A percentile compares a stretch with the other conserved stretches of the same genome.
Conservation (phyloP, 495 filamentous ascomycete species). For the Podospora sp. region DNA sequence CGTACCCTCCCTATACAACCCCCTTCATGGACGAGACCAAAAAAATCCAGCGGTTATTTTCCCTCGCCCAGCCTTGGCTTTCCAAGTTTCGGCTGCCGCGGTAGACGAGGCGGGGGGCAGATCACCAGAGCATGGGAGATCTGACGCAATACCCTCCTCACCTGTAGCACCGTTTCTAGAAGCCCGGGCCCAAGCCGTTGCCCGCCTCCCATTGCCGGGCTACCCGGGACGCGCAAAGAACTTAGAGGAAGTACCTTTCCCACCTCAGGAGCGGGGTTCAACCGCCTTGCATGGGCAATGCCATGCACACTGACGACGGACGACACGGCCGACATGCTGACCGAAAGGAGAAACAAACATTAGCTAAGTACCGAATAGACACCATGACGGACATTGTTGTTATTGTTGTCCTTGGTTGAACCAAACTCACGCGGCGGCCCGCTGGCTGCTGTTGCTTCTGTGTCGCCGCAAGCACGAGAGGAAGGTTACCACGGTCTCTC, state of each 20-base stretch:
- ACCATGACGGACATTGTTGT: too few species aligned
- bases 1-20: background rate
- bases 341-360: too few species aligned
- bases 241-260: too few species aligned
- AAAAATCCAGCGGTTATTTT: background rate
- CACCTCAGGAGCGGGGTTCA: too few species aligned
- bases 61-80: background rate
- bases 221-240: background rate
- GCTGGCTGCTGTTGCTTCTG: background rate
- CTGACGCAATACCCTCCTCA: background rate
- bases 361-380: too few species aligned
- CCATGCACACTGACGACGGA: too few species aligned
- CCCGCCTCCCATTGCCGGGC: background rate
- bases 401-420: too few species aligned
- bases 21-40: background rate
- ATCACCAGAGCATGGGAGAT: background rate
- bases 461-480: background rate
- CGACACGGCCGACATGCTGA: too few species aligned
- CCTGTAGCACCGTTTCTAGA: background rate
- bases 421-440: too few species aligned
- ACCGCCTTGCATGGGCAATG: too few species aligned
- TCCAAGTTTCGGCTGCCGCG: slow-evolving; percentile 4
- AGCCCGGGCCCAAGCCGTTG: background rate
- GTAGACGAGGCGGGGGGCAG: background rate
- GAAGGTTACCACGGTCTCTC: too few species aligned